Evolutionary conservation across 257 asterid species (phyloP), one percentile per base, ranked within the genome.

Genomic region (Ilex asprella): DNA sequence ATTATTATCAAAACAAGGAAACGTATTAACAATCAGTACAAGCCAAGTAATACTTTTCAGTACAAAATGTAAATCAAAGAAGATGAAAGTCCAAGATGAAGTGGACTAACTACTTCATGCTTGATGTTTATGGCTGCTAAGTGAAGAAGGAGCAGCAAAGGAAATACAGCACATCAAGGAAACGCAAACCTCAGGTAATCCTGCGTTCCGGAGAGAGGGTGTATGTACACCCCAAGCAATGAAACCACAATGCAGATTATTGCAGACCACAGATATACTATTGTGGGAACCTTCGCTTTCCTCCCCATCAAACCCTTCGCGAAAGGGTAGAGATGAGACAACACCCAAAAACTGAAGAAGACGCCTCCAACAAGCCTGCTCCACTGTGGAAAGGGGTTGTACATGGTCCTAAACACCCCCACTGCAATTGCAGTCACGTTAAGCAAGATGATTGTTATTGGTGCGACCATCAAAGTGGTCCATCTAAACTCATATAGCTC

Each of bases 291-390:
- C 78, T 91, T 91, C 44, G 96, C 94, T 55, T 64, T 78, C 58
- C 73, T 84, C 65, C 98, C 96, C 95, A 91, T 84, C 75, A 91
- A 21, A 4, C 94, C 98, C 56, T 91, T 91, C 0, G 98, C 95
- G 21, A 91, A 91, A 0, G 98, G 98, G 39, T 88, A 91, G 10
- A 91, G 68, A 73, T 91, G 98, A 16, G 98, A 85, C 13, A 88
- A 76, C 76, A 91, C 98, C 98, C 96, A 91, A 1, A 91, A 69
- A 60, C 96, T 88, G 75, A 91, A 91, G 86, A 91, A 91, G 21
- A 86, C 89, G 0, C 96, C 95, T 16, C 95, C 95, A 0, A 88
- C 49, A 0, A 91, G 76, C 82, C 81, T 88, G 73, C 96, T 88
- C 96, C 95, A 88, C 65, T 83, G 79, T 12, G 97, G 98, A 27